Evolutionary conservation across 148 eudicot genomes (phyloP), one percentile per base, ranked within the genome.

Genomic region (Nepenthes gracilis): DNA sequence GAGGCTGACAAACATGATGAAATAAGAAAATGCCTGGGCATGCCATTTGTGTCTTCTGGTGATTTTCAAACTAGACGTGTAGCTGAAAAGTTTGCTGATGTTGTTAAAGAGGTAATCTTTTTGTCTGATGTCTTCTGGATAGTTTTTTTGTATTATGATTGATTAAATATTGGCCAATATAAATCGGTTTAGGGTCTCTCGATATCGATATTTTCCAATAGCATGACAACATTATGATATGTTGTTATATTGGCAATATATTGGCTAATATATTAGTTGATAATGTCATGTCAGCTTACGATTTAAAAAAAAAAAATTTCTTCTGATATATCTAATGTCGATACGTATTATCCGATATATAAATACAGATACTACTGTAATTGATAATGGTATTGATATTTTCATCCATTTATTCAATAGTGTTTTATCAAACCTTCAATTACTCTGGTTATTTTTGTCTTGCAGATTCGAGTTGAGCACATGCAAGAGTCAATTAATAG

Each of bases 71-170:
- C 66, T 67, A 65, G 74, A 63, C 70, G 57, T 51, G 73, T 85
- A 62, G 88, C 93, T 55, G 81, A 67, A 67, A 88, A 74, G 43
- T 78, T 88, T 63, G 86, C 80, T 45, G 72, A 59, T 60, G 53
- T 68, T 61, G 68, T 92, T 33, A 88, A 92, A 80, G 88, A 88
- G 97, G 97, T 88, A 80, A 2, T 35, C 58, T 35, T 60, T 62
- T 62, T 64, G 15, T 23, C 23, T 23, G 23, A 23, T 23, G 23
- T 23, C 23, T 23, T 23, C 23, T 23, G 23, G 23, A 23, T 23
- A 23, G 23, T 23, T 23, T 23, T 23, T 23, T 23, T 23, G 23
- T 23, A 23, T 23, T 23, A 23, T 23, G 23, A 23, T 23, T 23
- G 23, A 23, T 23, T 23, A 23, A 23, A 23, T 23, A 23, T 23